Evolutionary conservation across 2,329 filamentous ascomycete species (phyloP), one percentile per base, ranked within the genome.

Genomic region (Conoideocrella luteorostrata): DNA sequence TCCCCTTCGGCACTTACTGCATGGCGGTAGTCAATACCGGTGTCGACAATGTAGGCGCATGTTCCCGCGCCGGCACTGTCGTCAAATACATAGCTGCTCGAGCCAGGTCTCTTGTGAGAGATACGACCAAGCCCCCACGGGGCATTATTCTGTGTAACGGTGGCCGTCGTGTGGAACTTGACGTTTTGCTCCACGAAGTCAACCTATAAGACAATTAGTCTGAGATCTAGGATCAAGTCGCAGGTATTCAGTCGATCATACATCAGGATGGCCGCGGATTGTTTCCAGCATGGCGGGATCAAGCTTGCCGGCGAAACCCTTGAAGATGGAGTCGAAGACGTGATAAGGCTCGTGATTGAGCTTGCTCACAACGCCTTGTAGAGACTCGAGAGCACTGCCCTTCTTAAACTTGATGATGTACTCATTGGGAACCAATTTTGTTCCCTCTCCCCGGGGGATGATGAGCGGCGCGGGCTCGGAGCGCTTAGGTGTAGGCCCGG

Each of bases 31-130:
- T 49, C 52, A 43, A 68, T 62, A 7, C 68, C 68, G 12, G 65
- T 64, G 52, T 71, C 68, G 35, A 71, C 60, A 23, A 70, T 59
- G 48, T 71, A 71, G 18, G 60, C 61, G 20, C 59, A 69, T 5
- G 62, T 61, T 13, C 59, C 64, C 32, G 54, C 49, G 22, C 64
- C 67, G 0, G 62, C 61, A 11, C 50, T 56, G 2, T 54, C 49
- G 40, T 67, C 62, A 44, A 63, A 67, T 41, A 52, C 45, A 50
- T 65, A 67, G n/a, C 46, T 45, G 4, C 47, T 53, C 1, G 46
- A 32, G 9, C 52, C 52, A 0, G 55, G 49, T 7, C 26, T 21
- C 6, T 51, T 49, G 53, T 55, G 58, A n/a, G 64, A 66, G 39
- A 67, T 52, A 7, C 63, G 53, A 1, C 56, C 56, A 10, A 65